A percentile compares a stretch with the other conserved stretches of the same genome.
These are phyloP conservation scores for Podospora appendiculata DNA, from an alignment of 495 filamentous ascomycete genomes.

Conservation along the genomic window DNA sequence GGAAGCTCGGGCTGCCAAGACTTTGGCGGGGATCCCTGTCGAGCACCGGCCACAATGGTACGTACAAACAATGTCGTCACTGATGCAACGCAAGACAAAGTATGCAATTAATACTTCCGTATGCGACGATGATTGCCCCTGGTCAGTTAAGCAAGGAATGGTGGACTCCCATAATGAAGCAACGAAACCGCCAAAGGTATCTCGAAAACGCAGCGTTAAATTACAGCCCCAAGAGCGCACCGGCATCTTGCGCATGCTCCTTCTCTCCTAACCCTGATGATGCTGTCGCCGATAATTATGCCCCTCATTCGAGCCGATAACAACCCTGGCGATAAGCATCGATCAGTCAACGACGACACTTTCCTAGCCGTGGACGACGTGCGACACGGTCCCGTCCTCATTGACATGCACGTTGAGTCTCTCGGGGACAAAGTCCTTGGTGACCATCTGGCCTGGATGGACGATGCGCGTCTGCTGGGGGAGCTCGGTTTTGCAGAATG, in stretches of 20 bases:
- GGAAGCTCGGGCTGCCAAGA: not conserved
- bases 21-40: not conserved
- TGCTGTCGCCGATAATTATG: not conserved
- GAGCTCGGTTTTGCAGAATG: conserved; percentile 68
- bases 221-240: no score
- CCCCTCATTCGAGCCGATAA: not conserved
- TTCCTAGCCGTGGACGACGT: conserved; percentile 53
- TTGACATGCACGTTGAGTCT: conserved; percentile 68
- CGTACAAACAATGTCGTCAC: not conserved
- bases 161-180: no score
- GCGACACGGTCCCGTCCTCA: conserved; percentile 63
- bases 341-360: no score
- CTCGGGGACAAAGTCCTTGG: conserved; percentile 51
- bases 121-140: no score
- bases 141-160: no score
- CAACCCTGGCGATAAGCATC: not conserved
- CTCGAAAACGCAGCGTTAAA: no score
- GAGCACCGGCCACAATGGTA: not conserved
- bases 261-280: no score
- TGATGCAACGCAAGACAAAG: not conserved
- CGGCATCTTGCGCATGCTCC: no score
- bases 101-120: no score
- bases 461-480: conserved; percentile 61
- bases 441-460: conserved; percentile 52
- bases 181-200: no score